These are phyloP conservation scores for Flaveria ramosissima DNA, from an alignment of 129 eudicot genomes.

Conservation along the genomic window DNA sequence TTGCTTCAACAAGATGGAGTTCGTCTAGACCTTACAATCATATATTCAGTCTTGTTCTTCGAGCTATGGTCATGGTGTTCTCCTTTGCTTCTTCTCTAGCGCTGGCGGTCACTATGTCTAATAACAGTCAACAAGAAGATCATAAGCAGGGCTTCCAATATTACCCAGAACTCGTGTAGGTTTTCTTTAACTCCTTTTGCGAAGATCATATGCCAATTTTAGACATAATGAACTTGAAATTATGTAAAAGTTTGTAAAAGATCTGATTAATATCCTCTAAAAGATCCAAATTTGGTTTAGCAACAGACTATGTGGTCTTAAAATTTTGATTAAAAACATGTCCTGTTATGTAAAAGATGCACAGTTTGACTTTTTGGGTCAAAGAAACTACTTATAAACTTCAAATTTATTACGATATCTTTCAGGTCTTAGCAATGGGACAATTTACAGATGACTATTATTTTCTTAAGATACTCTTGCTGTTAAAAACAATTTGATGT, in stretches of 20 bases:
- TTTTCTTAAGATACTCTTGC: not conserved
- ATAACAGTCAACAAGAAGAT: constrained; percentile 16
- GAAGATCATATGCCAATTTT: not conserved
- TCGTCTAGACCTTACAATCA: constrained; percentile 46
- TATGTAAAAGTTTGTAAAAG: not conserved
- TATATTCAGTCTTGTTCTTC: constrained; percentile 35
- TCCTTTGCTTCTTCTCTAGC: constrained; percentile 59
- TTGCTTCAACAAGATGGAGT: constrained; percentile 60
- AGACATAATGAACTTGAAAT: not conserved
- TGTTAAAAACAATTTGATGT: not conserved
- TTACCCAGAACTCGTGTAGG: constrained; percentile 51
- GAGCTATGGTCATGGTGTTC: constrained; percentile 45
- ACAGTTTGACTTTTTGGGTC: constrained; percentile 24
- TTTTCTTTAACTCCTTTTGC: not conserved
- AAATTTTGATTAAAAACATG: not conserved
- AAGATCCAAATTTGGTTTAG: not conserved
- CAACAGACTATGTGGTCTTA: not conserved
- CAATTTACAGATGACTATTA: not conserved
- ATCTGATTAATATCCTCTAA: not conserved
- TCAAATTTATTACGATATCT: not conserved
- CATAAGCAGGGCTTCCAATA: constrained; percentile 30
- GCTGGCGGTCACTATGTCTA: constrained; percentile 41
- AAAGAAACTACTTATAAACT: constrained; percentile 12
- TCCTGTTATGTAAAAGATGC: not conserved
- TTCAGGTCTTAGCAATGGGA: not conserved